Evolutionary conservation across 2,329 filamentous ascomycete species (phyloP), one percentile per base, ranked within the genome.

Genomic region (Penicillium janthinellum): DNA sequence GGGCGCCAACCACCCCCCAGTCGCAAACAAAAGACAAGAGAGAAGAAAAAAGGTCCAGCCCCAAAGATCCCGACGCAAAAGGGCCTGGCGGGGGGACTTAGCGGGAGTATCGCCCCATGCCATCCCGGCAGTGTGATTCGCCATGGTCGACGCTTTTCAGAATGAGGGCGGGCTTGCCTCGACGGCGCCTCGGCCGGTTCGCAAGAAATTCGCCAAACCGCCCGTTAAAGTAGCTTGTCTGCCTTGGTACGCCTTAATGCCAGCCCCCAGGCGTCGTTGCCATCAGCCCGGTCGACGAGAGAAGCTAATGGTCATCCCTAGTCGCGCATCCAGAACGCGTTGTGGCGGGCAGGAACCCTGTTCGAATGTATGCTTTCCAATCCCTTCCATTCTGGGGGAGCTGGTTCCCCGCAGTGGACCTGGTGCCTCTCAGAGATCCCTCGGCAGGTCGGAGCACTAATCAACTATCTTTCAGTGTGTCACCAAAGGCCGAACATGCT

Each of bases 141-240:
- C 58, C 59, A 69, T 69, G 66, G 52, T 56, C 60, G 64, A 63
- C 55, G 28, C 62, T 59, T 61, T 67, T 44, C 56, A 64, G 45
- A 57, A 59, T 15, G 67, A 70, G 57, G 62, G 67, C 63, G 66
- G 65, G 57, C 57, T 64, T 57, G 62, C 63, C 35, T 64, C 66
- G 28, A 68, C 66, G 56, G 56, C 62, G 34, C 69, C 72, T 64
- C 69, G 69, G 50, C 71, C 73, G 62, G 65, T 71, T 62, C 73
- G 75, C 64, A 78, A 75, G 71, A 79, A 78, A 68, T 79, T 79
- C 61, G 74, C 75, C 52, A 78, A 78, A 71, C 77, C 77, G 22
- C 77, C 77, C 42, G 77, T 79, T 37, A 79, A 79, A 66, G 75
- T 79, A 67, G 77, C 77, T 45, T 79, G 77, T 71, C 66, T 79